A percentile compares a stretch with the other conserved stretches of the same genome.
Evolutionary conservation across 1,139 yeast genomes (phyloP).

Genomic region (Pichia sp.): DNA sequence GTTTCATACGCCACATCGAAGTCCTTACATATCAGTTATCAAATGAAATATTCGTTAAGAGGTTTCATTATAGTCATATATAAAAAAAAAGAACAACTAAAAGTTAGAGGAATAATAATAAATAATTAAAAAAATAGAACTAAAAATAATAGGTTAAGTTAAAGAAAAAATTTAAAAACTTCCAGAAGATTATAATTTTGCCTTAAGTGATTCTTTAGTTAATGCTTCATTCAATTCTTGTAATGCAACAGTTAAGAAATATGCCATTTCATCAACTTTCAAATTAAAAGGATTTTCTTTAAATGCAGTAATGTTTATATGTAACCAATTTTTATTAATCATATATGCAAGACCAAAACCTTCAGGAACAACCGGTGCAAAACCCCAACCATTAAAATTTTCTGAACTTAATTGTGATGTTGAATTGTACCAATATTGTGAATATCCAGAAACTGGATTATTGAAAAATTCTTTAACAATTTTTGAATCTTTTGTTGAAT

Average conservation of each 20-base stretch:
- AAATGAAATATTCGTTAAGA: too few relatives aligned
- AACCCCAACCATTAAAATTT: conserved; percentile 89
- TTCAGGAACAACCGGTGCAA: conserved; percentile 91
- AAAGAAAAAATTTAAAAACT: background rate
- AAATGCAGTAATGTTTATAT: conserved; percentile 79
- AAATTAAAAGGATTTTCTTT: conserved; percentile 54
- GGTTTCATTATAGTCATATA: too few relatives aligned
- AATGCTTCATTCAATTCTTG: conserved; percentile 73
- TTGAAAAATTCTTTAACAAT: conserved; percentile 62
- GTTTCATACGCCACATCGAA: background rate
- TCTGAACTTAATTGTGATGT: conserved; percentile 90
- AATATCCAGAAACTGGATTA: conserved; percentile 72
- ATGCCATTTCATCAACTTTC: conserved; percentile 60
- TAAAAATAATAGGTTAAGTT: background rate
- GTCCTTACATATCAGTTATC: too few relatives aligned
- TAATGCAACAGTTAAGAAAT: conserved; percentile 72
- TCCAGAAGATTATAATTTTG: conserved; percentile 16
- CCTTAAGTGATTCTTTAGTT: conserved; percentile 18
- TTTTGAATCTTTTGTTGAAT: conserved; percentile 38
- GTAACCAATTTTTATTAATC: conserved; percentile 80
- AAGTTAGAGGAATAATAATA: too few relatives aligned
- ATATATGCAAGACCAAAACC: conserved; percentile 95
- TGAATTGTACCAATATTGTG: conserved; percentile 80
- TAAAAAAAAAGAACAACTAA: too few relatives aligned
- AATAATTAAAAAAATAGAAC: conserved; percentile 5